Conservation (phyloP, 176 grass and related monocot genomes). For the Cocos nucifera region DNA sequence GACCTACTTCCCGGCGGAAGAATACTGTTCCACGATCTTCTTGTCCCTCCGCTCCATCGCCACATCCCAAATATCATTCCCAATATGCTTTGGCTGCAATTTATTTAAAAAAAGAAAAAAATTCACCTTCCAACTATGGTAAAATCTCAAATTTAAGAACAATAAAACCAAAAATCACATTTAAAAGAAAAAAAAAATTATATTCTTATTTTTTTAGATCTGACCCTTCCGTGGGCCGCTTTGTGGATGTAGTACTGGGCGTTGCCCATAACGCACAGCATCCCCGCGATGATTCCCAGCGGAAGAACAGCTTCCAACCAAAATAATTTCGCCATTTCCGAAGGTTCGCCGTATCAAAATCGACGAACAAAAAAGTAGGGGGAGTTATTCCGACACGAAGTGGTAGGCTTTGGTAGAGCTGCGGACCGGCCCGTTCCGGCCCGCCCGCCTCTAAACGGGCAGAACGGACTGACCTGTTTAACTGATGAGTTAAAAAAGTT, state of each 20-base stretch:
- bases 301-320: slow-evolving; percentile 93
- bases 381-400: neutral
- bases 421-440: too few relatives aligned
- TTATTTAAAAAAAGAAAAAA: neutral
- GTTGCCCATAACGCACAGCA: slow-evolving; percentile 98
- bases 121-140: neutral
- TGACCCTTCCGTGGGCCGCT: slow-evolving; percentile 81
- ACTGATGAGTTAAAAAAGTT: too few relatives aligned
- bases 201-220: neutral
- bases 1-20: slow-evolving; percentile 21
- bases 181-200: neutral
- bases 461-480: too few relatives aligned
- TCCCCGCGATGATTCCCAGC: slow-evolving; percentile 87
- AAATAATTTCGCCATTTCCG: slow-evolving; percentile 55
- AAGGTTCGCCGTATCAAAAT: too few relatives aligned
- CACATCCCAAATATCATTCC: slow-evolving; percentile 94
- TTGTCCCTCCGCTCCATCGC: slow-evolving; percentile 99
- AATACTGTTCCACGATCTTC: slow-evolving; percentile 50
- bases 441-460: too few relatives aligned
- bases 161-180: neutral
- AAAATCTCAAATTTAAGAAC: neutral
- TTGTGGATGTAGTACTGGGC: slow-evolving; percentile 96
- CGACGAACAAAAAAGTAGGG: neutral
- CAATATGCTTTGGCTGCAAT: slow-evolving; percentile 92
- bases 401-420: too few relatives aligned